Evolutionary conservation across 768 basidiomycete genomes (phyloP), one percentile per base, ranked within the genome.

Genomic region (Naganishia onofrii): DNA sequence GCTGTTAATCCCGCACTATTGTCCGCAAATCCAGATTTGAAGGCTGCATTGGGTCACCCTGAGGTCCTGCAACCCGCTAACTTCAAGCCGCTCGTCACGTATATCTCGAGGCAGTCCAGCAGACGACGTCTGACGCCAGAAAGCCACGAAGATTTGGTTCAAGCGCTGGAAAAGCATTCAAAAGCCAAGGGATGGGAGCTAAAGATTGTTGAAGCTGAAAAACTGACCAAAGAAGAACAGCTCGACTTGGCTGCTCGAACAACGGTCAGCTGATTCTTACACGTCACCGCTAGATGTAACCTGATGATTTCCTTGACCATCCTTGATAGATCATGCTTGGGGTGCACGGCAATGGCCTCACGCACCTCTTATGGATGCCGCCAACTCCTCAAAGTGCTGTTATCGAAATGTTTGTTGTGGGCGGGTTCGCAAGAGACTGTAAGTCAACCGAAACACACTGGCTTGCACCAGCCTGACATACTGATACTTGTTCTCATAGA

Each of bases 341-440:
- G 69, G 89, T 95, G 19, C 93, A 95, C 75, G 93, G 93, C 12
- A 95, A 96, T 76, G 93, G 91, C 36, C 79, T 96, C 46, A 94
- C 92, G 0, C 85, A 91, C 32, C 85, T 94, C 0, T 78, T 96
- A 5, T 96, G 92, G 93, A 96, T 95, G 93, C 88, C 90, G 28
- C 90, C 91, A 1, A 87, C 86, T 3, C 88, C 88, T 6, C 84
- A 88, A 21, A 86, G 91, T 36, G 92, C 93, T 0, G 92, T 96
- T 36, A 91, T 95, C 77, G 93, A 96, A 76, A 93, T 96, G 81
- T 93, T 93, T 80, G 91, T 84, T 80, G 89, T 89, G 0, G 84
- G 85, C 51, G 92, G 92, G 3, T 93, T 93, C 77, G 90, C 92
- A 13, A 85, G 87, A 72, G 92, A 93, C 78, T 93, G 93, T 76